Conservation (phyloP, 2,329 filamentous ascomycete species). For the Leptographium lundbergii region DNA sequence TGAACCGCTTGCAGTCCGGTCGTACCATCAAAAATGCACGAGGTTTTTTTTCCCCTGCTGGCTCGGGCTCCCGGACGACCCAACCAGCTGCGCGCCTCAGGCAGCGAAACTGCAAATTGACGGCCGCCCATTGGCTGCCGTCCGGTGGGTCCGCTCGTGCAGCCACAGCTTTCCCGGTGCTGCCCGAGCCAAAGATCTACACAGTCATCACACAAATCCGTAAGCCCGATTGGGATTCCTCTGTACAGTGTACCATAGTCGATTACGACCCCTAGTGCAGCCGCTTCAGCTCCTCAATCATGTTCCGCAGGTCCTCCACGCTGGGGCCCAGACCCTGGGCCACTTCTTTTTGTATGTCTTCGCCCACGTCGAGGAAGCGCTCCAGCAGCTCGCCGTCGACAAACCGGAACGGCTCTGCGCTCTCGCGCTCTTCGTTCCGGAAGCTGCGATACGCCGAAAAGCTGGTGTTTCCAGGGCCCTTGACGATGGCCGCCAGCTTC, state of each 20-base stretch:
- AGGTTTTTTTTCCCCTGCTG: slow-evolving; percentile 1
- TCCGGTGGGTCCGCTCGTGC: background rate
- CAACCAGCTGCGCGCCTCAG: slow-evolving; percentile 8
- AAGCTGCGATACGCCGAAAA: slow-evolving; percentile 78
- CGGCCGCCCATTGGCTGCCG: slow-evolving; percentile 6
- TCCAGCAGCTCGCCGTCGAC: slow-evolving; percentile 89
- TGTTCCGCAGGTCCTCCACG: slow-evolving; percentile 48
- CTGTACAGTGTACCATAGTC: too few relatives aligned
- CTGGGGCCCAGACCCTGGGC: slow-evolving; percentile 44
- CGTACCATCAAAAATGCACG: background rate
- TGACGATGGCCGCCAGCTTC: slow-evolving; percentile 52
- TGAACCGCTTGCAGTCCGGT: background rate
- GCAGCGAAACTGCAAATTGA: slow-evolving; percentile 11
- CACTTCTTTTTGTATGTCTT: slow-evolving; percentile 39
- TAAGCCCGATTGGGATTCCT: background rate
- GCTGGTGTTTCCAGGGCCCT: slow-evolving; percentile 57
- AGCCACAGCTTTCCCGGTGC: slow-evolving; percentile 9
- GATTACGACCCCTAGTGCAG: slow-evolving; percentile 35
- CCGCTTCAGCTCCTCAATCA: slow-evolving; percentile 49
- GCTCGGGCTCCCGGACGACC: background rate
- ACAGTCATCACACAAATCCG: background rate
- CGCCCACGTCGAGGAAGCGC: slow-evolving; percentile 61
- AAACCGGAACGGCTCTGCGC: slow-evolving; percentile 70
- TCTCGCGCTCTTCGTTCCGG: slow-evolving; percentile 55
- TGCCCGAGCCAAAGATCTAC: slow-evolving; percentile 9